Evolutionary conservation across 306 rosid species (phyloP), one percentile per base, ranked within the genome.

Genomic region (Psophocarpus tetragonolobus): DNA sequence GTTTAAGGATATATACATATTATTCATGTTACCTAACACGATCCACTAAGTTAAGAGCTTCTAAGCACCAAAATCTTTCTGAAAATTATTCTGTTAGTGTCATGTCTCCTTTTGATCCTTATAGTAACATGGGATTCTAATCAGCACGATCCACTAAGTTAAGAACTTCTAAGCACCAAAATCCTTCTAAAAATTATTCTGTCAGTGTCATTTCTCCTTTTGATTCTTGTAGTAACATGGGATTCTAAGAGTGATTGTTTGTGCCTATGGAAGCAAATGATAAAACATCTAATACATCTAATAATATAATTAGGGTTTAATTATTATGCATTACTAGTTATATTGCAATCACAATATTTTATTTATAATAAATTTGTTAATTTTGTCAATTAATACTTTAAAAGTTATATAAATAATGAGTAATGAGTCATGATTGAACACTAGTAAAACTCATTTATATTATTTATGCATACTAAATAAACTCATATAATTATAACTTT

Each of bases 161-260:
- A 45, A 45, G 51, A 20, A 5, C 38, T 38, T 77, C 33, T 9
- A 0, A 51, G 35, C 15, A 64, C 18, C 71, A 21, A 21, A 70
- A 26, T 47, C 18, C 66, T 62, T 39, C 35, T 35, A 29, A 71
- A 71, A 71, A 44, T 13, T 12, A 13, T 13, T 44, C n/a, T 6
- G 74, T 80, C 78, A 48, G 67, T 63, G 1, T 72, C 78, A 13
- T 14, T 42, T 57, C 35, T 18, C 15, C 42, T 24, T 24, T 66
- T 7, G n/a, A 33, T 64, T 63, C 64, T 13, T 32, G 11, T 32
- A 20, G 15, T 61, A 39, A 27, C 67, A 72, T 60, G 47, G 68
- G 61, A 64, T 53, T 51, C 29, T 13, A n/a, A 41, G 30, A 50
- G 38, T 17, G 14, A 14, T 17, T 75, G 71, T 75, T 75, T 42